Base-by-base conservation (phyloP, 371 early-diverging fungal species). In the Spraguea lophii region DNA sequence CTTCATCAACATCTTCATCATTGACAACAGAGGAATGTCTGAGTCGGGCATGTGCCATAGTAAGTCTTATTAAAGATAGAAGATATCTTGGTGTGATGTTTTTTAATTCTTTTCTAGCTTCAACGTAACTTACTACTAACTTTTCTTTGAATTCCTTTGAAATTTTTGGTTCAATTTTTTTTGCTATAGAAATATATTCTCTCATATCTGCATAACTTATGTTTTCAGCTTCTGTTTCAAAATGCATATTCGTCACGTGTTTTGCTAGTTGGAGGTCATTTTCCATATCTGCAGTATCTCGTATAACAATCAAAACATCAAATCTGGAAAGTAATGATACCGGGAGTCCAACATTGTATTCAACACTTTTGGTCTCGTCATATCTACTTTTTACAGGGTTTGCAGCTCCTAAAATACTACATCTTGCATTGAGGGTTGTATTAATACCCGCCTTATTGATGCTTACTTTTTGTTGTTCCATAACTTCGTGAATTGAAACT, bases 391-490 rank as follows among this genome's bases (percentile, higher is more conserved):
- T 78, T 43, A 90, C 83, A 3, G 94, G 93, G 67, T 95, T 94
- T 38, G 94, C 93, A 44, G 85, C 83, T 0, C 92, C 99, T 47
- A 95, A 72, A 40, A 98, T 83, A 9, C 90, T 86, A 23, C 94
- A 89, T 56, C 97, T 78, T 3, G 99, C 94, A 73, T 94, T 98
- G 19, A 98, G 72, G 0, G 87, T 88, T 0, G 94, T 88, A 63
- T 94, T 91, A 54, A 98, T 95, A 39, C 99, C 99, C 17, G 95
- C 95, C 74, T 98, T 98, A 52, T 89, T 88, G 1, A 98, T 85
- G 9, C 90, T 89, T 16, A 98, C 85, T 0, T 90, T 89, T 52
- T 98, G 97, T 73, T 98, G 99, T 76, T 98, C 99, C 97, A 98
- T 95, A 27, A 88, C 97, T 78, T 98, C 99, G 72, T 95, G 95